Percentiles rank a stretch among this genome's conserved stretches.
Conservation (phyloP, 352 stramenopile species). For the Phytophthora meadii region DNA sequence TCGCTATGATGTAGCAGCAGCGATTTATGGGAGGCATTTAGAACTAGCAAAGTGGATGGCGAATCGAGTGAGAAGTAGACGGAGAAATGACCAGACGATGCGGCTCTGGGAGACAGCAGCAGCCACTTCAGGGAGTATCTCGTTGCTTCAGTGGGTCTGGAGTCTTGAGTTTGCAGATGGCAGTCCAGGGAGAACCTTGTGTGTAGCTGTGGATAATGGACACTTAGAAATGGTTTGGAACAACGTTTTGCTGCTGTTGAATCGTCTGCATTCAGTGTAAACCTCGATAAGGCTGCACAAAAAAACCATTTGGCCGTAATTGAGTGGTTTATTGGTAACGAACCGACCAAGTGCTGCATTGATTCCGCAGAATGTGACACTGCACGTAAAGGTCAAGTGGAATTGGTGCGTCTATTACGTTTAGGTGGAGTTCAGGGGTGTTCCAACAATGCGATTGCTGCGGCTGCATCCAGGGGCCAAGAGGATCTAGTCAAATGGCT, state of each 20-base stretch:
- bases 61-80: background rate
- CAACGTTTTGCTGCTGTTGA: background rate
- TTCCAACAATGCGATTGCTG: background rate
- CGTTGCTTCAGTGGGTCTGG: background rate
- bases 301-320: background rate
- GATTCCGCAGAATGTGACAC: background rate
- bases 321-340: constrained; percentile 1
- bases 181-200: background rate
- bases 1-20: background rate
- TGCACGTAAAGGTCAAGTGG: background rate
- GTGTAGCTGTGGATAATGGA: background rate
- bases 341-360: background rate
- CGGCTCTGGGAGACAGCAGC: background rate
- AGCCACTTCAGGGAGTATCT: background rate
- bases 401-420: background rate
- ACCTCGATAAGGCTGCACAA: background rate
- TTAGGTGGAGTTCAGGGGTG: background rate
- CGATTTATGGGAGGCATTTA: background rate
- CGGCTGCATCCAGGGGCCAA: background rate
- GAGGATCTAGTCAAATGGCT: background rate
- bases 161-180: background rate
- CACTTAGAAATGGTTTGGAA: background rate
- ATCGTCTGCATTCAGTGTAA: background rate
- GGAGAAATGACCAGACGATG: background rate
- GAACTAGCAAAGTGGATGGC: background rate